Base-by-base conservation (phyloP, 371 early-diverging fungal genomes). In the Lichtheimia ramosa region DNA sequence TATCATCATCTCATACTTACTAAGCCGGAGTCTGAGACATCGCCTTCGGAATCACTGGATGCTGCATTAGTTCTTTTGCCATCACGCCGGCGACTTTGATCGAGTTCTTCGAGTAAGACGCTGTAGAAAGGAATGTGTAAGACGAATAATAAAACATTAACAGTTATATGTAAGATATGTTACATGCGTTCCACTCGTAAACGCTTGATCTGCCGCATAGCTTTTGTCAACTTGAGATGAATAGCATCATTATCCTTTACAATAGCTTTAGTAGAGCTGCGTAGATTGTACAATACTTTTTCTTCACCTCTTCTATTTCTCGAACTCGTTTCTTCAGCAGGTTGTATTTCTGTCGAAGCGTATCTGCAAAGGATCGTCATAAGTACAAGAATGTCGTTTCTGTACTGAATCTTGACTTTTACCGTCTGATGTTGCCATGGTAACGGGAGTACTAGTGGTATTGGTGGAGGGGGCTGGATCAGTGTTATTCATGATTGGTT, bases 281-380 rank as follows among this genome's bases (percentile, higher is more conserved):
- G 8, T 15, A 1, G 12, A 7, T 48, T 48, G 13, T 40, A 58
- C 27, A 6, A 53, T 6, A 60, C 46, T 60, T 67, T 65, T 49
- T 42, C 16, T 57, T 66, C 73, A 87, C 85, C 56, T 83, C 75
- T 74, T 85, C 85, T 61, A 85, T 83, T 56, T 85, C 82, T 62
- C 83, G 68, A 59, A 87, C 82, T 56, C 82, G 73, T 53, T 77
- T 79, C 61, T 84, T 84, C 20, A 84, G 79, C 16, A 81, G 78
- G 63, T 75, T 79, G 58, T 80, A 81, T 65, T 80, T 84, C 40
- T 79, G 74, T 46, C 71, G 72, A 57, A 71, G 49, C 20, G 53
- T 51, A 24, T 61, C 59, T 34, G 34, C 34, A 34, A 34, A 34
- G 34, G 34, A 34, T 10, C 34, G 34, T 34, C 34, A 34, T 34